Evolutionary conservation across 345 rosid genomes (phyloP), one percentile per base, ranked within the genome.

Genomic region (Bretschneidera sinensis): DNA sequence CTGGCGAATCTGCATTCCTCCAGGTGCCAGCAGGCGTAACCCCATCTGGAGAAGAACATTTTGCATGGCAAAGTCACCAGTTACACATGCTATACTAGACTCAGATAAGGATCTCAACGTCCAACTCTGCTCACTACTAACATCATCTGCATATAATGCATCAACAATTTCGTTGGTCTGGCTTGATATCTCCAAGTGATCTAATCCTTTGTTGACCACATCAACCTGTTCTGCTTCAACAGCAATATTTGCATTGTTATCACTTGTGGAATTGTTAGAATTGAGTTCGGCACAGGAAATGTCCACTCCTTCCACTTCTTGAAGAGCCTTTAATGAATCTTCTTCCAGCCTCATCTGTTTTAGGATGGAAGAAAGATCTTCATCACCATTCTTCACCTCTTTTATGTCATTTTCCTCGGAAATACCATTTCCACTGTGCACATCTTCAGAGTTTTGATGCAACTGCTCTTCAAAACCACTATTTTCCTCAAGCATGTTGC

Each of bases 1-100:
- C 73, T 88, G 87, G 50, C 87, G 91, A 60, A 94, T 90, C 66
- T 94, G 99, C 85, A 76, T 82, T 62, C 97, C 99, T 39, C 91
- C 91, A 9, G 96, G 87, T 58, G 96, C 97, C 63, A 90, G 74
- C 45, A 94, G 74, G 35, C 97, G 85, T 62, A 94, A 84, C 19
- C 97, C 99, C 88, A 94, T 88, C 82, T 88, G 99, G 64, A 94
- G 84, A 55, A 94, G 82, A 71, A 88, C 97, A 74, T 94, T 94
- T 76, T 94, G 97, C 97, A 90, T 90, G 1, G 99, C 97, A 71
- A 62, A 91, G 76, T 94, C 99, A 63, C 88, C 78, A 54, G 97
- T 94, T 55, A 94, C 78, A 70, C 99, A 90, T 60, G 96, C 97
- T 17, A 94, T 88, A 66, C 82, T 85, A 17, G 99, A 94, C 69